Evolutionary conservation across 306 rosid genomes (phyloP).

Genomic region (Prunus dulcis): DNA sequence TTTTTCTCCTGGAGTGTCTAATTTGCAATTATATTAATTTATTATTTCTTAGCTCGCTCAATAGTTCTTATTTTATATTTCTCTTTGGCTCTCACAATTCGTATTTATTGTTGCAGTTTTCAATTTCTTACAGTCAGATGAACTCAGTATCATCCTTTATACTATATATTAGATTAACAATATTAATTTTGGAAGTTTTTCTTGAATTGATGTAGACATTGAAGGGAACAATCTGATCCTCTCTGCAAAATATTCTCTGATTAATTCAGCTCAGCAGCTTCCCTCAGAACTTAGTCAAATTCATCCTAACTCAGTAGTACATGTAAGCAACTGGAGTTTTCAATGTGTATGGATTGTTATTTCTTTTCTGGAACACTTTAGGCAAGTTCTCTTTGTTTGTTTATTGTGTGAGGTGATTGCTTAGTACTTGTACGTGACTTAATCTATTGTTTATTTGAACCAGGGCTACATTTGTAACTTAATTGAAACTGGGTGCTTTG

Average conservation of each 20-base stretch:
- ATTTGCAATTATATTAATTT: background rate
- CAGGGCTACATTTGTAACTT: constrained; percentile 91
- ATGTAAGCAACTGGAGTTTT: constrained; percentile 46
- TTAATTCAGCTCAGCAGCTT: constrained; percentile 60
- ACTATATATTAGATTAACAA: background rate
- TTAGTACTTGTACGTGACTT: constrained; percentile 10
- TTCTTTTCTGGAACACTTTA: background rate
- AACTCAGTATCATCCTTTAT: background rate
- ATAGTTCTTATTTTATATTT: background rate
- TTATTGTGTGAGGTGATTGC: background rate
- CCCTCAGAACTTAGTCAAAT: constrained; percentile 73
- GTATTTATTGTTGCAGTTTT: background rate
- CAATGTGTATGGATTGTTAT: background rate
- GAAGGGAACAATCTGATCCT: constrained; percentile 63
- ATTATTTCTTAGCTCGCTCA: background rate
- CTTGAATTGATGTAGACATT: constrained; percentile 47
- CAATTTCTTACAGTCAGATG: background rate
- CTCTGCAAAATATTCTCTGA: constrained; percentile 78
- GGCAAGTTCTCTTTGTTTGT: background rate
- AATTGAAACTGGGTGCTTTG: constrained; percentile 91
- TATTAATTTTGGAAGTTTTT: constrained; percentile 6
- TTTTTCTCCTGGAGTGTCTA: background rate
- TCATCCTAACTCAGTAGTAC: constrained; percentile 63
- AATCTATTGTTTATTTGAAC: constrained; percentile 19
- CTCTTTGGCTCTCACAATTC: background rate